Percentiles rank a stretch among this genome's conserved stretches.
phyloP scores from a whole-genome alignment of 177 flowering plant genomes.

The Telopea speciosissima region DNA sequence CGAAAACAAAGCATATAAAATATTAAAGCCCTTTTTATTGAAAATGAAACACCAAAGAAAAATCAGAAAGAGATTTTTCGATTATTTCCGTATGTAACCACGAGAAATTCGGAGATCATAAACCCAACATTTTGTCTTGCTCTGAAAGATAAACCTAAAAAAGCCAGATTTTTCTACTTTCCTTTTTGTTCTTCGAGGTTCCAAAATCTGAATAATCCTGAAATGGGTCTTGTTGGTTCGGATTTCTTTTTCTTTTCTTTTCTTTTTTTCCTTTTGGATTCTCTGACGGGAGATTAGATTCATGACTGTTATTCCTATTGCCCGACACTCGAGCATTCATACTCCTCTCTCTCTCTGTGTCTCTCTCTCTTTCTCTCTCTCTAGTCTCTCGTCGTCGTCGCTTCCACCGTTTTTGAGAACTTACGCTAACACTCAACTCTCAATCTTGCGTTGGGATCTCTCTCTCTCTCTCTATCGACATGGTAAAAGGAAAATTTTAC shows the following conservation, averaged over 20 bases:
- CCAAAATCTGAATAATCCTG: background rate
- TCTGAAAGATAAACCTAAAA: constrained; percentile 8
- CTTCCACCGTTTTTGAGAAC: no score
- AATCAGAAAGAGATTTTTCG: background rate
- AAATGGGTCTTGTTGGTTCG: constrained; percentile 11
- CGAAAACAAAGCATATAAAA: background rate
- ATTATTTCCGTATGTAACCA: background rate
- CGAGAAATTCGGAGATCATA: constrained; percentile 11
- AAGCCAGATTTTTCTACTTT: background rate
- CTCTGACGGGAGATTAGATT: constrained; percentile 17
- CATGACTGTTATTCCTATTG: constrained; percentile 11
- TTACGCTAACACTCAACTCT: no score
- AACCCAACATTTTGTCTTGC: constrained; percentile 15
- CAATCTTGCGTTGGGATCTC: no score
- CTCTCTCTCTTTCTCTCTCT: constrained; percentile 5
- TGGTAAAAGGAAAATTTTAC: no score
- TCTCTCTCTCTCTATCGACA: no score
- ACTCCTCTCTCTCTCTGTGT: constrained; percentile 1
- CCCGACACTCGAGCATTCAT: background rate
- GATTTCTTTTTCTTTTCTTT: background rate
- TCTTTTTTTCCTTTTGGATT: constrained; percentile 11
- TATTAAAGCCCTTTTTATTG: background rate
- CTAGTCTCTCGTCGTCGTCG: background rate
- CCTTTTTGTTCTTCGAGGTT: constrained; percentile 2
- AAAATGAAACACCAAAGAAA: background rate